phyloP scores from a whole-genome alignment of 176 grass and related monocot genomes.

The Poa annua region DNA sequence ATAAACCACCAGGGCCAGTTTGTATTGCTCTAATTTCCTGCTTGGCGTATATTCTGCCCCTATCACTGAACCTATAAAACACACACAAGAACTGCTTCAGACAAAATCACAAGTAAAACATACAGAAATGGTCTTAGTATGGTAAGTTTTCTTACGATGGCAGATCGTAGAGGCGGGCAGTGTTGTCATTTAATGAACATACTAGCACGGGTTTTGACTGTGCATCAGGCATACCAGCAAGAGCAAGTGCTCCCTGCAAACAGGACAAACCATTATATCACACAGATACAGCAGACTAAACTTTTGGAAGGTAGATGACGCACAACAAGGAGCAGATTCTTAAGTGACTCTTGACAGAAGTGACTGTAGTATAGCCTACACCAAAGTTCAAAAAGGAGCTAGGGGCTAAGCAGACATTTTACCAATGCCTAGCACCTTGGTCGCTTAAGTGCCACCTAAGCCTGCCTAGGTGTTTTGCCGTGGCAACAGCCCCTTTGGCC shows the following conservation, averaged over 20 bases:
- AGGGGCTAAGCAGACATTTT: not conserved
- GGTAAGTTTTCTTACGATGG: slow-evolving; percentile 79
- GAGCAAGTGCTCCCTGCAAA: slow-evolving; percentile 74
- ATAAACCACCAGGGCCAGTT: slow-evolving; percentile 81
- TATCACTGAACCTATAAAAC: slow-evolving; percentile 80
- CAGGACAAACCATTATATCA: slow-evolving; percentile 26
- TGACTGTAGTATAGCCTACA: slow-evolving; percentile 11
- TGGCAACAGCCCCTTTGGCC: not conserved
- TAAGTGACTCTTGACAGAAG: not conserved
- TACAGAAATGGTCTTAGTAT: slow-evolving; percentile 29
- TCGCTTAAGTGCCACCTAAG: not conserved
- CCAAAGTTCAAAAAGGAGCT: not conserved
- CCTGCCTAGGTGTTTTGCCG: not conserved
- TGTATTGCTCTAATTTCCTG: slow-evolving; percentile 84
- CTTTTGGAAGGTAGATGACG: slow-evolving; percentile 1
- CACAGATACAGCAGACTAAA: slow-evolving; percentile 1
- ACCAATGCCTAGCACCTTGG: not conserved
- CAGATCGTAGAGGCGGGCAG: slow-evolving; percentile 75
- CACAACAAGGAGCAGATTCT: not conserved
- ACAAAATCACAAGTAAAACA: slow-evolving; percentile 20
- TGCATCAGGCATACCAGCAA: slow-evolving; percentile 82
- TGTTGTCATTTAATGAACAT: slow-evolving; percentile 92
- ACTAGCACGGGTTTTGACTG: slow-evolving; percentile 86
- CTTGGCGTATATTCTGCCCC: slow-evolving; percentile 81
- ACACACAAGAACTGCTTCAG: slow-evolving; percentile 28